These are phyloP conservation scores for Epichloe gansuensis DNA, from an alignment of 2,329 filamentous ascomycete genomes.

Conservation along the genomic window DNA sequence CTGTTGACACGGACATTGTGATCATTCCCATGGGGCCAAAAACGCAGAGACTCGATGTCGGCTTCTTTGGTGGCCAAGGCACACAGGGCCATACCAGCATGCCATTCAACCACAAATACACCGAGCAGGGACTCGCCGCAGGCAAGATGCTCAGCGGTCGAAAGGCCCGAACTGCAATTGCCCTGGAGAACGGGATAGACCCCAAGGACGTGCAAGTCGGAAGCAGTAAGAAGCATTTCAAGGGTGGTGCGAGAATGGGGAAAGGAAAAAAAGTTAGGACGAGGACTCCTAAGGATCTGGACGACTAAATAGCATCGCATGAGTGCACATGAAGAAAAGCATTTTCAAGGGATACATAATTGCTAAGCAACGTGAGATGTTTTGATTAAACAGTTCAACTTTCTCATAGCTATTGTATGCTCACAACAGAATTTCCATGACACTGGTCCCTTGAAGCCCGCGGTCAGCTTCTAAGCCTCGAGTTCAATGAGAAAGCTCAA, in stretches of 20 bases:
- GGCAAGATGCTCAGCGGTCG: slow-evolving; percentile 64
- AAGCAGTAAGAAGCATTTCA: slow-evolving; percentile 85
- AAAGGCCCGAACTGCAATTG: slow-evolving; percentile 69
- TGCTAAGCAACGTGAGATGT: too few species aligned
- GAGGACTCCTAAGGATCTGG: slow-evolving; percentile 2
- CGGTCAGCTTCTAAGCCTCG: too few species aligned
- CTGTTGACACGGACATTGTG: slow-evolving; percentile 34
- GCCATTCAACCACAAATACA: slow-evolving; percentile 86
- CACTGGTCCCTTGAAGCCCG: too few species aligned
- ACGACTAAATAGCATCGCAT: slow-evolving; percentile 4
- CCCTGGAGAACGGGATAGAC: slow-evolving; percentile 74
- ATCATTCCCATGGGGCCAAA: slow-evolving; percentile 52
- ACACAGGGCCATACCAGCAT: slow-evolving; percentile 54
- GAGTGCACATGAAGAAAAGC: background rate
- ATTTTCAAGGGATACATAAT: background rate
- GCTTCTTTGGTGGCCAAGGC: slow-evolving; percentile 66
- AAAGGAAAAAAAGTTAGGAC: slow-evolving; percentile 34
- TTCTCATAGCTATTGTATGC: too few species aligned
- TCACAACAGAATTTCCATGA: too few species aligned
- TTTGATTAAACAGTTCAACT: too few species aligned
- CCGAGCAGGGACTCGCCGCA: slow-evolving; percentile 51
- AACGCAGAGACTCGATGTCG: slow-evolving; percentile 65
- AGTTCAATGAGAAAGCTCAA: background rate
- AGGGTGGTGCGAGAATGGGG: slow-evolving; percentile 52
- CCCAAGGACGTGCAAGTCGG: slow-evolving; percentile 57